Conservation (phyloP, 2,329 filamentous ascomycete species). For the Alternaria novae-zelandiae region DNA sequence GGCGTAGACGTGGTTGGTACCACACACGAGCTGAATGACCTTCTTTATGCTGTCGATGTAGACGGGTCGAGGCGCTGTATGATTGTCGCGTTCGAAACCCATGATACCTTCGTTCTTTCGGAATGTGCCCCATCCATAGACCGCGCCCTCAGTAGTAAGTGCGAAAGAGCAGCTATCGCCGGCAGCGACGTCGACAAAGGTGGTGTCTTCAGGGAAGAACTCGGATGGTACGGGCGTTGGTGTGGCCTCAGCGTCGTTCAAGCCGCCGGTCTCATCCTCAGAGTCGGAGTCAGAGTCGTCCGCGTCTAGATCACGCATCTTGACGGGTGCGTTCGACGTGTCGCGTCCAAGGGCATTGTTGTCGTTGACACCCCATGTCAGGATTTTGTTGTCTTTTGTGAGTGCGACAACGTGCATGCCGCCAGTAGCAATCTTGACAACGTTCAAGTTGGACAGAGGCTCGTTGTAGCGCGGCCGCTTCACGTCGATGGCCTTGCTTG, state of each 20-base stretch:
- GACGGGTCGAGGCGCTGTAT: constrained; percentile 52
- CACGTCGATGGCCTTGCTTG: constrained; percentile 71
- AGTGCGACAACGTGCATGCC: constrained; percentile 83
- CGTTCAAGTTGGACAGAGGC: constrained; percentile 64
- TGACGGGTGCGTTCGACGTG: constrained; percentile 69
- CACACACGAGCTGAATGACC: constrained; percentile 68
- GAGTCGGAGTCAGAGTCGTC: constrained; percentile 54
- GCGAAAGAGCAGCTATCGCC: constrained; percentile 78
- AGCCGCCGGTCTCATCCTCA: constrained; percentile 64
- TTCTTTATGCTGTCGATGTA: constrained; percentile 70
- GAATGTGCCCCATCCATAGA: constrained; percentile 88
- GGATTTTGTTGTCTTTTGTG: constrained; percentile 79
- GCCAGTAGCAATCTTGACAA: constrained; percentile 78
- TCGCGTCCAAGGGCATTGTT: constrained; percentile 80
- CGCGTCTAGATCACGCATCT: constrained; percentile 60
- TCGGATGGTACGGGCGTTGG: constrained; percentile 64
- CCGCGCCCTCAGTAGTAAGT: constrained; percentile 74
- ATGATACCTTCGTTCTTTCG: constrained; percentile 71
- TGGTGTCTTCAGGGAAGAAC: constrained; percentile 66
- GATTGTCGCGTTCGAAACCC: constrained; percentile 62
- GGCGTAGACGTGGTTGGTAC: constrained; percentile 74
- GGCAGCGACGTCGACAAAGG: constrained; percentile 71
- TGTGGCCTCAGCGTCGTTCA: constrained; percentile 76
- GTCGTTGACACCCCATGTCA: constrained; percentile 90
- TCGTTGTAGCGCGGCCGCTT: constrained; percentile 75